Percentiles rank a stretch among this genome's conserved stretches.
Conservation (phyloP, 805 yeast genomes). For the Phaffomyces opuntiae region DNA sequence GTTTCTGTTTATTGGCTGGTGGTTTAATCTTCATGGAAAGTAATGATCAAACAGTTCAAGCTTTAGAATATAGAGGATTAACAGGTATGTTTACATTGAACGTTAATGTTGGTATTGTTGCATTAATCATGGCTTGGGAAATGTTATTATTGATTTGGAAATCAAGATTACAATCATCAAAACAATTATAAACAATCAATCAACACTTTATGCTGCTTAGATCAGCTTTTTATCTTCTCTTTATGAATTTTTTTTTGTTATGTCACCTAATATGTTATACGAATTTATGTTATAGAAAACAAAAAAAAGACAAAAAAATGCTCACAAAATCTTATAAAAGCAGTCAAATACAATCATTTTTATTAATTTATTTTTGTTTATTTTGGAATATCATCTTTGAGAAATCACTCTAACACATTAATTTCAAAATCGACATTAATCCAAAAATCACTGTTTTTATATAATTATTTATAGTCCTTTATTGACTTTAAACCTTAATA, state of each 20-base stretch:
- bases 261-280: neutral
- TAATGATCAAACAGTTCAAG: conserved; percentile 77
- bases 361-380: no score
- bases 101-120: conserved; percentile 70
- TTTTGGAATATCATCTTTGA: no score
- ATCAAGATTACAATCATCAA: conserved; percentile 36
- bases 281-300: no score
- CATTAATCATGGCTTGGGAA: conserved; percentile 84
- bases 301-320: no score
- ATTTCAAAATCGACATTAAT: no score
- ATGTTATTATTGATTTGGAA: conserved; percentile 62
- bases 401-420: no score
- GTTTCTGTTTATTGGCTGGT: conserved; percentile 79
- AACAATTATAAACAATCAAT: conserved; percentile 10
- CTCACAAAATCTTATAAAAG: no score
- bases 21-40: conserved; percentile 91
- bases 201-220: no score
- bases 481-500: no score
- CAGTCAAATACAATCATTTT: no score
- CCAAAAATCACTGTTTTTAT: neutral
- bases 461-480: neutral
- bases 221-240: neutral
- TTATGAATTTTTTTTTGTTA: neutral
- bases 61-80: conserved; percentile 74
- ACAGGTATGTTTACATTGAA: conserved; percentile 90